Base-by-base conservation (phyloP, 169 alveolate genomes). In the Eimeria acervulina region DNA sequence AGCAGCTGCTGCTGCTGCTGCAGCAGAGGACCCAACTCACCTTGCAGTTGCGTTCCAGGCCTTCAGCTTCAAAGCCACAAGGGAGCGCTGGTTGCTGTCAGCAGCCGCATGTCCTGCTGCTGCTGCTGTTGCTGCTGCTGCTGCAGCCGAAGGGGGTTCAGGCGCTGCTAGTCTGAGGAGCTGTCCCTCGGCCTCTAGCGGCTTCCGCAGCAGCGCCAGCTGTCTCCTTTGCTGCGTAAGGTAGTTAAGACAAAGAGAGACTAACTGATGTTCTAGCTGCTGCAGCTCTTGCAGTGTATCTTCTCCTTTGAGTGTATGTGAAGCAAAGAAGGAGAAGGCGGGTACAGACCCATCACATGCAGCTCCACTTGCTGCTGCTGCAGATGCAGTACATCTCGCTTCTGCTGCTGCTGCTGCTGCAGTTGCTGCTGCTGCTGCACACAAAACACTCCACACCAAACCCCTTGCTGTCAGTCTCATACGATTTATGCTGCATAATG, bases 1-100 rank as follows among this genome's bases (percentile, higher is more conserved):
- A 7, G 19, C 55, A 7, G 55, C 55, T 47, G 55, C 12, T 47
- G 55, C 55, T 47, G 55, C 19, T 47, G 55, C 19, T 47, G 55
- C 55, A 47, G 26, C 5, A 23, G 15, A 15, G 5, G 66, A 23
- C 26, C 72, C 36, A 28, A 44, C 89, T 26, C 61, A 51, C 91
- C 91, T 83, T 19, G 91, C 91, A 1, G 91, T 66, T 1, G 91
- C 91, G 36, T 83, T 83, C 91, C 91, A 83, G 28, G 91, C 76
- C 74, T 83, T 83, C 55, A 83, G 47, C 91, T 52, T 44, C 74
- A 38, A 1, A 31, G 66, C 47, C 8, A 83, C 59, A 26, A 31
- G 28, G 5, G 33, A 1, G 51, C 74, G 74, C 74, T 83, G 91
- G 76, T 52, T 38, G 28, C 52, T 76, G 6, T 31, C 72, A 61